Evolutionary conservation across 257 asterid genomes (phyloP).

Genomic region (Solanum medicagineum): DNA sequence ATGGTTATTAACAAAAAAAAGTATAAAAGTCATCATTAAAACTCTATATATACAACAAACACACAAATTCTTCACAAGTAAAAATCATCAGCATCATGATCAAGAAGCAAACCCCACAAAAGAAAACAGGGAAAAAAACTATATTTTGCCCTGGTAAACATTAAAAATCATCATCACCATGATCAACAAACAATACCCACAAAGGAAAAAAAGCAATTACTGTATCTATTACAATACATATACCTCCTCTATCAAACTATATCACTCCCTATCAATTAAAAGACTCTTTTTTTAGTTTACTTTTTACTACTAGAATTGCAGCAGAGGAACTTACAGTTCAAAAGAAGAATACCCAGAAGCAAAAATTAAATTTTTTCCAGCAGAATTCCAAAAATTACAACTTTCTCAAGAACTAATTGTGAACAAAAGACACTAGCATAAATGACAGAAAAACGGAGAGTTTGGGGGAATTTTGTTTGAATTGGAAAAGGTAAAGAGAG

Average conservation of each 20-base stretch:
- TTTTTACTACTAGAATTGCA: background rate
- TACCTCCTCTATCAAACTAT: background rate
- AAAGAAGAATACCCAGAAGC: background rate
- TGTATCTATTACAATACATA: background rate
- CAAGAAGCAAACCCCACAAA: background rate
- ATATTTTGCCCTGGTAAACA: background rate
- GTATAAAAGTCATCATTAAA: background rate
- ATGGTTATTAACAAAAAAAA: background rate
- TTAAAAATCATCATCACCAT: background rate
- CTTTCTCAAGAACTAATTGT: background rate
- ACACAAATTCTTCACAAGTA: background rate
- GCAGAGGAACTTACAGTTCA: constrained; percentile 2
- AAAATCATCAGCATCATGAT: background rate
- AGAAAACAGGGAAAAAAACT: background rate
- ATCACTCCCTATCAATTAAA: background rate
- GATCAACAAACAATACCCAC: background rate
- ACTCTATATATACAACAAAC: background rate
- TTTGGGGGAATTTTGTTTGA: constrained; percentile 13
- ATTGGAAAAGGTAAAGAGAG: constrained; percentile 19
- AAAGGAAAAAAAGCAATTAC: background rate
- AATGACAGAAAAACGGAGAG: background rate
- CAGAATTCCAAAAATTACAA: background rate
- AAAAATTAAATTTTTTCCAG: background rate
- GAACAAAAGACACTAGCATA: background rate
- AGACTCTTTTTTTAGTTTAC: background rate